Evolutionary conservation across 305 asterid species (phyloP).

Genomic region (Stenogyne calaminthoides): DNA sequence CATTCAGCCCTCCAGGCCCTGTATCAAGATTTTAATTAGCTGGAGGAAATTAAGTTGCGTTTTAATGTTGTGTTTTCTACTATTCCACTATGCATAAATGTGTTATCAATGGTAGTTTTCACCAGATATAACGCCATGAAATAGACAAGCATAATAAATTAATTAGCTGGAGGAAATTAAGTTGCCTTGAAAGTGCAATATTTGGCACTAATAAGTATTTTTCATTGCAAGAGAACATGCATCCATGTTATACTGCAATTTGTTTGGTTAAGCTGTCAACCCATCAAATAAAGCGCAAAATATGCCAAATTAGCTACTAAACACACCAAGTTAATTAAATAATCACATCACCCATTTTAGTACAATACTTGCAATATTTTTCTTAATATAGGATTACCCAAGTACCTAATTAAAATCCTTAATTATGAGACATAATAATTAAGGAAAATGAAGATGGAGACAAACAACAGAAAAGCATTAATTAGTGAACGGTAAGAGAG

Average conservation of each 20-base stretch:
- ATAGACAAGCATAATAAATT: constrained; percentile 19
- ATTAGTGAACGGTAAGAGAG: constrained; percentile 46
- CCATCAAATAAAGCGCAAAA: constrained; percentile 30
- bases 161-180: constrained; percentile 18
- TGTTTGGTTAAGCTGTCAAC: constrained; percentile 47
- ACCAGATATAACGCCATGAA: neutral
- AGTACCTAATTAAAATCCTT: neutral
- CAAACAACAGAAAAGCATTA: constrained; percentile 40
- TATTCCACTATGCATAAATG: neutral
- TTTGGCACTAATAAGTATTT: constrained; percentile 24
- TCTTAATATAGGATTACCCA: neutral
- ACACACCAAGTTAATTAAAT: constrained; percentile 2
- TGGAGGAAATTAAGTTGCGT: too few relatives aligned
- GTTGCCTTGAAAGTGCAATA: constrained; percentile 25
- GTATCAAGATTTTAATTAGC: neutral
- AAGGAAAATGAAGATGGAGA: constrained; percentile 25
- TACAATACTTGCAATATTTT: constrained; percentile 5
- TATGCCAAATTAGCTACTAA: constrained; percentile 19
- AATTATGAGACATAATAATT: constrained; percentile 1
- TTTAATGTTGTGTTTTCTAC: neutral
- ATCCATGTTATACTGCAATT: constrained; percentile 48
- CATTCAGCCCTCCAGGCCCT: neutral
- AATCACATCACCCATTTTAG: neutral
- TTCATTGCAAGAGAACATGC: constrained; percentile 48
- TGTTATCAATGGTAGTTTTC: neutral